A percentile compares a stretch with the other conserved stretches of the same genome.
phyloP scores from a whole-genome alignment of 2,329 filamentous ascomycete genomes.

The Nigrospora osmanthi region DNA sequence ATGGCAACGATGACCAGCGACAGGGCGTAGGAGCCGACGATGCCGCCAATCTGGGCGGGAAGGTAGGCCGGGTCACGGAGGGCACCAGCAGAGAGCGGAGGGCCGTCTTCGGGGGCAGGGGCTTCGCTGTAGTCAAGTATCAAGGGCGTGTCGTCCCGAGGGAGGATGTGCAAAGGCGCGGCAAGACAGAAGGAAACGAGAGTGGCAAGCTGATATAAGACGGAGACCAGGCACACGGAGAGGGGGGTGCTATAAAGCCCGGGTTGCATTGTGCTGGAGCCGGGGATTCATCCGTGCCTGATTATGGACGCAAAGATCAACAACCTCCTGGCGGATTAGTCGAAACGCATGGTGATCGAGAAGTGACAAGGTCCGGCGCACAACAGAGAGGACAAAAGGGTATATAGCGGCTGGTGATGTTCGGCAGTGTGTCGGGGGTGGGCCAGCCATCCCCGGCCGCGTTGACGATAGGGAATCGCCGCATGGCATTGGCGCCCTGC shows the following conservation, averaged over 20 bases:
- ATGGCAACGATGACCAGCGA: slow-evolving; percentile 68
- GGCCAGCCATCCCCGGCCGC: slow-evolving; percentile 8
- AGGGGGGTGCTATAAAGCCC: slow-evolving; percentile 21
- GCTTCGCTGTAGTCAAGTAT: slow-evolving; percentile 47
- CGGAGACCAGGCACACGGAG: slow-evolving; percentile 15
- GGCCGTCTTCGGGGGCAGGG: slow-evolving; percentile 52
- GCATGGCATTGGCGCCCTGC: slow-evolving; percentile 28
- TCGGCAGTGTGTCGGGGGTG: slow-evolving; percentile 30
- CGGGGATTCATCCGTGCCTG: slow-evolving; percentile 10
- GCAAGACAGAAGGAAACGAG: slow-evolving; percentile 17
- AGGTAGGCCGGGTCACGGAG: slow-evolving; percentile 57
- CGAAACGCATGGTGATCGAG: slow-evolving; percentile 44
- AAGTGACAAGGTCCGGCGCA: slow-evolving; percentile 34
- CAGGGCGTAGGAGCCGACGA: slow-evolving; percentile 76
- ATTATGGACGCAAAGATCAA: slow-evolving; percentile 9
- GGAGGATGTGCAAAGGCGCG: too few relatives aligned
- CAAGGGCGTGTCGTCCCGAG: slow-evolving; percentile 21
- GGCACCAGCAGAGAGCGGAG: slow-evolving; percentile 49
- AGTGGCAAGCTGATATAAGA: slow-evolving; percentile 14
- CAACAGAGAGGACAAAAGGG: slow-evolving; percentile 36
- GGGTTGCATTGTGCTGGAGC: slow-evolving; percentile 21
- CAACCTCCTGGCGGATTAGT: slow-evolving; percentile 35
- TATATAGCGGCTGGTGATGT: slow-evolving; percentile 52
- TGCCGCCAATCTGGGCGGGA: slow-evolving; percentile 74
- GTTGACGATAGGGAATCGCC: too few relatives aligned